Evolutionary conservation across 139 green algal species (phyloP).

Genomic region (Chlamydomonas eustigma): DNA sequence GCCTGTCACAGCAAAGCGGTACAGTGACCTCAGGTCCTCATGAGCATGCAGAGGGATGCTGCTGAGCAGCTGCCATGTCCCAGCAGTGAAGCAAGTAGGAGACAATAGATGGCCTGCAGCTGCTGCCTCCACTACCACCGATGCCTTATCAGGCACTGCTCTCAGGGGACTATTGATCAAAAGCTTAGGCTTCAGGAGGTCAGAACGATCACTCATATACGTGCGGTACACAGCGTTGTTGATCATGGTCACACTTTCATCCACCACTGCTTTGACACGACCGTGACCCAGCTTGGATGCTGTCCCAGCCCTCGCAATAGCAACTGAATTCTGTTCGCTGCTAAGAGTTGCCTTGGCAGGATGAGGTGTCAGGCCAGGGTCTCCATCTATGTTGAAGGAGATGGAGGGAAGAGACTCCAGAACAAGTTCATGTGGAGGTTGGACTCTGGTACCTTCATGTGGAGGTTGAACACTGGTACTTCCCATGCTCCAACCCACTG

Average conservation of each 20-base stretch:
- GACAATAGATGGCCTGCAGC: not conserved
- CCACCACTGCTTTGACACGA: not conserved
- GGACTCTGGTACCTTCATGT: too few species aligned
- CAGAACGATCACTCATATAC: not conserved
- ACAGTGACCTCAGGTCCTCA: not conserved
- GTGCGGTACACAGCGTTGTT: slow-evolving; percentile 5
- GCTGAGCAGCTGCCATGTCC: not conserved
- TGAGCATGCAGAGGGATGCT: not conserved
- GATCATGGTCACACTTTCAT: not conserved
- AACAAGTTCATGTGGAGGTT: not conserved
- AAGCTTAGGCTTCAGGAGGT: too few species aligned
- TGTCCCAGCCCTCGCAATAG: not conserved
- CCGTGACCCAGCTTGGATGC: not conserved
- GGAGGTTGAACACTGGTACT: too few species aligned
- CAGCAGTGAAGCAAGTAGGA: not conserved
- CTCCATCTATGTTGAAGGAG: not conserved
- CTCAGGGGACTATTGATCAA: not conserved
- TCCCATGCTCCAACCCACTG: too few species aligned
- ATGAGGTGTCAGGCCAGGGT: too few species aligned
- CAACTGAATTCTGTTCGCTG: too few species aligned
- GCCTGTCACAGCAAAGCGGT: not conserved
- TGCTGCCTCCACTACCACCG: not conserved
- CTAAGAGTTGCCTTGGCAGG: not conserved
- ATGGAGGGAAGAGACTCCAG: too few species aligned
- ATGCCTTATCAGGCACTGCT: not conserved